Evolutionary conservation across 2,329 filamentous ascomycete species (phyloP).

Genomic region (Aspergillus transmontanensis): DNA sequence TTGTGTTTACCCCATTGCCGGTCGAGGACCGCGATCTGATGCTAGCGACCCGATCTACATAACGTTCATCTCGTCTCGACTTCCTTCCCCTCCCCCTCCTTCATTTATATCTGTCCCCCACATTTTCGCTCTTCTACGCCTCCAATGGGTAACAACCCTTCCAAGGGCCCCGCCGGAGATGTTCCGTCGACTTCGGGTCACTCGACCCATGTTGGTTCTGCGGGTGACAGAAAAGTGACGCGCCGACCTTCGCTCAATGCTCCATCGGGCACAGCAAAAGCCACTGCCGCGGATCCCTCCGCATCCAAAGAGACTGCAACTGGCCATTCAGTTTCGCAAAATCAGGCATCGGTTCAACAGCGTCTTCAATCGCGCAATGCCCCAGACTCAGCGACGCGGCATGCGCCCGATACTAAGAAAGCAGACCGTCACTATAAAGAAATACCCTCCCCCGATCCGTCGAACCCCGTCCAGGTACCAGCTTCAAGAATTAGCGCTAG

Average conservation of each 20-base stretch:
- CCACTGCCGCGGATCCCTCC: slow-evolving; percentile 46
- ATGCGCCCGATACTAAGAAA: slow-evolving; percentile 22
- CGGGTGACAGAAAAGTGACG: slow-evolving; percentile 42
- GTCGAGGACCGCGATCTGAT: slow-evolving; percentile 24
- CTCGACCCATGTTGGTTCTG: slow-evolving; percentile 25
- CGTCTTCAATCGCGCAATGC: slow-evolving; percentile 44
- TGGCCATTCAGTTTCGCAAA: slow-evolving; percentile 39
- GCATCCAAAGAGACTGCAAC: slow-evolving; percentile 47
- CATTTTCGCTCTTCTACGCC: slow-evolving; percentile 20
- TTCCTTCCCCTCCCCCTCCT: slow-evolving; percentile 10
- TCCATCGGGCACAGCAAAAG: slow-evolving; percentile 39
- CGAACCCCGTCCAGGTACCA: slow-evolving; percentile 45
- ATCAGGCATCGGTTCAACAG: slow-evolving; percentile 42
- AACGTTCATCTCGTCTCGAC: slow-evolving; percentile 9
- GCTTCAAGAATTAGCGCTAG: slow-evolving; percentile 31
- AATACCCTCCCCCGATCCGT: slow-evolving; percentile 34
- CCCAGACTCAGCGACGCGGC: slow-evolving; percentile 33
- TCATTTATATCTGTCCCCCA: slow-evolving; percentile 9
- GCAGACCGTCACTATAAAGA: slow-evolving; percentile 27
- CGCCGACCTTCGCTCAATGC: slow-evolving; percentile 46
- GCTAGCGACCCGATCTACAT: slow-evolving; percentile 24
- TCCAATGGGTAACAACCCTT: slow-evolving; percentile 53
- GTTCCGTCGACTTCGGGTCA: slow-evolving; percentile 29
- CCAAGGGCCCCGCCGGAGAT: slow-evolving; percentile 43
- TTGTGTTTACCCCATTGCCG: slow-evolving; percentile 17